Percentiles rank a stretch among this genome's conserved stretches.
These are phyloP conservation scores for Yamadazyma diddensiae DNA, from an alignment of 1,139 yeast species.

Conservation along the genomic window DNA sequence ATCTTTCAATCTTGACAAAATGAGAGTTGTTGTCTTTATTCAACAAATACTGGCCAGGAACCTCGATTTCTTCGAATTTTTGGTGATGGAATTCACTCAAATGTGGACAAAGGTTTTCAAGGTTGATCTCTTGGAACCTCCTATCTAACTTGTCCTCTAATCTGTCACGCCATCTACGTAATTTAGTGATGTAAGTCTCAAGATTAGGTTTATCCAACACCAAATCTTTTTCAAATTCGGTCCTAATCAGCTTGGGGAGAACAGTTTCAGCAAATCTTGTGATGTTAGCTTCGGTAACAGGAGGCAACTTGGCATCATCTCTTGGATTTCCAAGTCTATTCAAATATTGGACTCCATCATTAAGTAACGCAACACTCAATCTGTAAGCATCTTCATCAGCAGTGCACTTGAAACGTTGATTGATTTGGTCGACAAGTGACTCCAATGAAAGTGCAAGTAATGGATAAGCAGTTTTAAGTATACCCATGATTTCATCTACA, in stretches of 20 bases:
- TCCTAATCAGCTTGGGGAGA: conserved; percentile 82
- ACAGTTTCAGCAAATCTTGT: conserved; percentile 91
- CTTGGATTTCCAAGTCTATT: conserved; percentile 83
- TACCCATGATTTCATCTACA: conserved; percentile 93
- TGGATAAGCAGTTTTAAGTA: conserved; percentile 94
- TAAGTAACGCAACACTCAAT: conserved; percentile 83
- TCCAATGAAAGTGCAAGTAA: conserved; percentile 88
- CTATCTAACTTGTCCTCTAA: conserved; percentile 90
- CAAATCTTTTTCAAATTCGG: conserved; percentile 90
- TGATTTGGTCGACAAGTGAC: conserved; percentile 92
- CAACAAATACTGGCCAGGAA: conserved; percentile 91
- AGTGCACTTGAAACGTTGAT: conserved; percentile 88
- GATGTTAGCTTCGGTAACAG: conserved; percentile 87
- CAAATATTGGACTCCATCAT: conserved; percentile 88
- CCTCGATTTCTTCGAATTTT: conserved; percentile 94
- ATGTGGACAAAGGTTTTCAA: conserved; percentile 92
- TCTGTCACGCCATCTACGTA: conserved; percentile 91
- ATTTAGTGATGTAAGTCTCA: conserved; percentile 77
- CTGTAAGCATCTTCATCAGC: conserved; percentile 97
- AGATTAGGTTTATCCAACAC: conserved; percentile 85
- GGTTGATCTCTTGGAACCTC: conserved; percentile 67
- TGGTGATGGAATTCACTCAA: conserved; percentile 97
- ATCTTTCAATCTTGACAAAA: conserved; percentile 89
- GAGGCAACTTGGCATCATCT: conserved; percentile 85
- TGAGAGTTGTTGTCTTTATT: conserved; percentile 83